A percentile compares a stretch with the other conserved stretches of the same genome.
Evolutionary conservation across 1,284 basidiomycete genomes (phyloP).

Genomic region (Coniferiporia sulphurascens): DNA sequence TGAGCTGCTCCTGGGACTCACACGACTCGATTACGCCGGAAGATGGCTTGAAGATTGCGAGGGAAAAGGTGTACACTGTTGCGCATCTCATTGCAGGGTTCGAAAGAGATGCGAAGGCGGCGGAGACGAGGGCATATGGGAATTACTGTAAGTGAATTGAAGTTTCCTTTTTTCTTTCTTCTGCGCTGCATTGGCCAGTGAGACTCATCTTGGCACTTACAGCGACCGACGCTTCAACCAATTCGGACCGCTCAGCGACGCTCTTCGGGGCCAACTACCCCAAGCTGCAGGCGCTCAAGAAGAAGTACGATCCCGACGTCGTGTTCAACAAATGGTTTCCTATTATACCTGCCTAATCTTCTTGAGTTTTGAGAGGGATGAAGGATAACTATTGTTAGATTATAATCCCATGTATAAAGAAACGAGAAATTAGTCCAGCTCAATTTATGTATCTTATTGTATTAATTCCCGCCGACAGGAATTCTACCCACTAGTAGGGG

Average conservation of each 20-base stretch:
- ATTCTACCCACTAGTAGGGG: too few species aligned
- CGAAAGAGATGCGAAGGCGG: background rate
- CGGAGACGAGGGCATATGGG: too few species aligned
- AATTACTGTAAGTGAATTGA: too few species aligned
- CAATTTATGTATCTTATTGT: too few species aligned
- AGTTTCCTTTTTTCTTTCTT: too few species aligned
- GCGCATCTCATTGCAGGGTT: background rate
- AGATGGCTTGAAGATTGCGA: background rate
- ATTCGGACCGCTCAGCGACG: constrained; percentile 27
- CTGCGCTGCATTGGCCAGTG: background rate
- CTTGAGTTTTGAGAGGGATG: too few species aligned
- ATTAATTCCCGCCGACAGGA: too few species aligned
- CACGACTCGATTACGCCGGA: background rate
- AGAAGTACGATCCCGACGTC: constrained; percentile 43
- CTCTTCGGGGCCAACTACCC: constrained; percentile 43
- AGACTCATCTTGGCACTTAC: constrained; percentile 2
- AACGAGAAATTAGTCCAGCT: too few species aligned
- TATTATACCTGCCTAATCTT: constrained; percentile 21
- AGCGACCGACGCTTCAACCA: background rate
- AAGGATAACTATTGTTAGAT: too few species aligned
- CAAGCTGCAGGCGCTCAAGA: constrained; percentile 44
- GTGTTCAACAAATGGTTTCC: constrained; percentile 51
- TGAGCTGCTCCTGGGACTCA: constrained; percentile 20
- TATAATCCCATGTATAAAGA: too few species aligned
- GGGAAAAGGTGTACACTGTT: background rate